Percentiles rank a stretch among this genome's conserved stretches.
Conservation (phyloP, 2,329 filamentous ascomycete species). For the Cercospora sojina region DNA sequence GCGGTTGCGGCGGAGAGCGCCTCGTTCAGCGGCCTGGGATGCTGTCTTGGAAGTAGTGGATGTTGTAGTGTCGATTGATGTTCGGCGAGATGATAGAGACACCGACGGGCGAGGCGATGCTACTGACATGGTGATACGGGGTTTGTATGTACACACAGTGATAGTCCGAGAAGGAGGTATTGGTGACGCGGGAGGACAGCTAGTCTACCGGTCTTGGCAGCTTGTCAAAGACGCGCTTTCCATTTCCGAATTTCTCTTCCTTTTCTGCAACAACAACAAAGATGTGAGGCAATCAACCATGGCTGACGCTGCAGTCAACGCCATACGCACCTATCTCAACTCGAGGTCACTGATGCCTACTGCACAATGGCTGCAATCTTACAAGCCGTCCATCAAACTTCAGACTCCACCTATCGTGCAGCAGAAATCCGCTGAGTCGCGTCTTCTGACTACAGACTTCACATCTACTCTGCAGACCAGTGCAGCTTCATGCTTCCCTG, state of each 20-base stretch:
- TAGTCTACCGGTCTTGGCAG: background rate
- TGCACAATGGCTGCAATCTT: slow-evolving; percentile 61
- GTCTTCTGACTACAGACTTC: slow-evolving; percentile 76
- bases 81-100: slow-evolving; percentile 68
- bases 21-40: slow-evolving; percentile 40
- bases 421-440: slow-evolving; percentile 75
- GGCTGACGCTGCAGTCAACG: slow-evolving; percentile 14
- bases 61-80: slow-evolving; percentile 59
- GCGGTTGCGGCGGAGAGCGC: slow-evolving; percentile 66
- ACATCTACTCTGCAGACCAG: slow-evolving; percentile 54
- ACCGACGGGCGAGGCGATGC: slow-evolving; percentile 60
- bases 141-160: background rate
- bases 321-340: slow-evolving; percentile 19
- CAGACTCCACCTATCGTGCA: slow-evolving; percentile 66
- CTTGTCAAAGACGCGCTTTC: background rate
- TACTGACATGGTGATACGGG: slow-evolving; percentile 52
- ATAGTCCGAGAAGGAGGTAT: background rate
- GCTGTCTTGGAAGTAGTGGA: slow-evolving; percentile 37
- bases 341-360: slow-evolving; percentile 52
- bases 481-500: slow-evolving; percentile 55
- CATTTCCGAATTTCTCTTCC: slow-evolving; percentile 6
- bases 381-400: slow-evolving; percentile 58
- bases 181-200: slow-evolving; percentile 4
- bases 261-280: slow-evolving; percentile 9
- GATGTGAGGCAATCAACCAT: slow-evolving; percentile 20